These are phyloP conservation scores for Flaveria brownii DNA, from an alignment of 129 eudicot species.

Conservation along the genomic window DNA sequence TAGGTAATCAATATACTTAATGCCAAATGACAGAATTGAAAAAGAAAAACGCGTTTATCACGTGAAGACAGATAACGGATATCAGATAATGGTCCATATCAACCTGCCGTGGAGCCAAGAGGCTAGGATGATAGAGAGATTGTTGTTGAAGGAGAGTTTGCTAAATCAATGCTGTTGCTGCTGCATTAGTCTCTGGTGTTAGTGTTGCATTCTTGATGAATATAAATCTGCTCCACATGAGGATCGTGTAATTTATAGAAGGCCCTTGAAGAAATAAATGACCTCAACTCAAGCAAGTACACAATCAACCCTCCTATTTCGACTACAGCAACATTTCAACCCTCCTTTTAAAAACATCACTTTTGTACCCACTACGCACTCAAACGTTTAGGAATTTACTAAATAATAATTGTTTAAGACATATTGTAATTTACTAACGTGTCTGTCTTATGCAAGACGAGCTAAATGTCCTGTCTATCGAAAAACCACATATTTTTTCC, in stretches of 20 bases:
- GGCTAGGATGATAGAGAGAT: slow-evolving; percentile 82
- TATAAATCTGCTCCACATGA: slow-evolving; percentile 14
- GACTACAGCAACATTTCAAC: background rate
- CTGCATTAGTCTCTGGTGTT: slow-evolving; percentile 56
- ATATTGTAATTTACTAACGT: background rate
- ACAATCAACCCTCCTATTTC: background rate
- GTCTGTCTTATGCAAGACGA: background rate
- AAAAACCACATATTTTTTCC: no score
- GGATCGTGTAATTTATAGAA: slow-evolving; percentile 28
- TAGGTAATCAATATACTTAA: background rate
- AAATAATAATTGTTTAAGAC: background rate
- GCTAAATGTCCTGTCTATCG: no score
- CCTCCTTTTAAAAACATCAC: background rate
- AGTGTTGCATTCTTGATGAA: slow-evolving; percentile 42
- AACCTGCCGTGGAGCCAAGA: slow-evolving; percentile 85
- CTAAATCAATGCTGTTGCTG: slow-evolving; percentile 77
- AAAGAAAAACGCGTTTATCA: background rate
- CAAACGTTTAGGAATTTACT: background rate
- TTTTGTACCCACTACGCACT: background rate
- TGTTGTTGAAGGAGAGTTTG: slow-evolving; percentile 92
- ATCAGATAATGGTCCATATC: slow-evolving; percentile 26
- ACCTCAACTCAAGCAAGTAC: background rate
- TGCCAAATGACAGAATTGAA: slow-evolving; percentile 13
- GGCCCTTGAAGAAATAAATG: background rate
- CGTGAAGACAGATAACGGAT: background rate